Percentiles rank a stretch among this genome's conserved stretches.
These are phyloP conservation scores for Prinsepia uniflora DNA, from an alignment of 306 rosid species.

Conservation along the genomic window DNA sequence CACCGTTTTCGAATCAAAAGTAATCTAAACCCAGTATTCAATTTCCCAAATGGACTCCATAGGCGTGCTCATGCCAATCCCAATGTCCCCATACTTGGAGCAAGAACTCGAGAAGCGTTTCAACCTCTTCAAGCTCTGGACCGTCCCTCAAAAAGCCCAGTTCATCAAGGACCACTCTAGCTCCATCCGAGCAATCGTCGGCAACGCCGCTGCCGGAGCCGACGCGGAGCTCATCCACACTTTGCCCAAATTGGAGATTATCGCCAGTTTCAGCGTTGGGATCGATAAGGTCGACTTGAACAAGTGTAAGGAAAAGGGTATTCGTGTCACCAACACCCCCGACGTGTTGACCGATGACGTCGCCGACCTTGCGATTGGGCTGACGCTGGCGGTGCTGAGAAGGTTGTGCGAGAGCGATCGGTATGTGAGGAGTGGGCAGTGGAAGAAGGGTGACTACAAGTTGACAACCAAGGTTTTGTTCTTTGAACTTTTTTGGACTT, in stretches of 20 bases:
- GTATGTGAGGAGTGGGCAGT: constrained; percentile 54
- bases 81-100: constrained; percentile 51
- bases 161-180: constrained; percentile 36
- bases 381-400: constrained; percentile 52
- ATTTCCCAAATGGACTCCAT: constrained; percentile 61
- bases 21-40: background rate
- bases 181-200: constrained; percentile 64
- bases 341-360: constrained; percentile 85
- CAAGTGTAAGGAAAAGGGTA: constrained; percentile 57
- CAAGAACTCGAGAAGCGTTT: constrained; percentile 67
- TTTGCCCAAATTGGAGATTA: constrained; percentile 67
- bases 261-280: constrained; percentile 70
- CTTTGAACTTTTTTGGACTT: background rate
- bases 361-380: constrained; percentile 65
- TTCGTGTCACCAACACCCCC: constrained; percentile 71
- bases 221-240: constrained; percentile 50
- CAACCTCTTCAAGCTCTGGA: constrained; percentile 51
- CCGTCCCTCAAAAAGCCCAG: constrained; percentile 30
- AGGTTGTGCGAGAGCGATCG: constrained; percentile 61
- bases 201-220: constrained; percentile 36
- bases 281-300: constrained; percentile 61
- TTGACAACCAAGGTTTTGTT: constrained; percentile 60
- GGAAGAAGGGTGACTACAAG: constrained; percentile 65
- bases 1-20: background rate
- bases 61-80: constrained; percentile 44